Evolutionary conservation across 2,329 filamentous ascomycete species (phyloP).

Genomic region (Phialemoniopsis sp.): DNA sequence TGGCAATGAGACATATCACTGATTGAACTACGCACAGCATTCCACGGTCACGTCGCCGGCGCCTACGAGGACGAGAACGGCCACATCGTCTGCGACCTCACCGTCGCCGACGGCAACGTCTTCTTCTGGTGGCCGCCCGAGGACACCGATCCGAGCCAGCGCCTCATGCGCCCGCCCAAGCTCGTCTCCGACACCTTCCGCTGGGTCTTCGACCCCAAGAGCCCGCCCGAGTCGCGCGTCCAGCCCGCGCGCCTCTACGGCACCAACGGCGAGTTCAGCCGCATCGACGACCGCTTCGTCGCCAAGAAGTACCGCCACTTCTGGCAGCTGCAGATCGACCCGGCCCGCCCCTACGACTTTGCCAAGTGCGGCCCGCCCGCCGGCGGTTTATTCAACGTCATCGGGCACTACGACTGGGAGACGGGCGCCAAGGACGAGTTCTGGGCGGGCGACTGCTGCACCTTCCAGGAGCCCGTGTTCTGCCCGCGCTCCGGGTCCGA

Average conservation of each 20-base stretch:
- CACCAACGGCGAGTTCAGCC: conserved; percentile 44
- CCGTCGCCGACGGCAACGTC: conserved; percentile 37
- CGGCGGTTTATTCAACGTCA: conserved; percentile 38
- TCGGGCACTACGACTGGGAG: conserved; percentile 39
- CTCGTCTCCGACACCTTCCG: conserved; percentile 33
- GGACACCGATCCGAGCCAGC: conserved; percentile 12
- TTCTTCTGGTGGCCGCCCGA: conserved; percentile 39
- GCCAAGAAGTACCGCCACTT: conserved; percentile 39
- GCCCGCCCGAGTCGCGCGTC: conserved; percentile 28
- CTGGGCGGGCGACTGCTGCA: conserved; percentile 38
- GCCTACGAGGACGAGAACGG: conserved; percentile 43
- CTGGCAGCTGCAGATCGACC: conserved; percentile 36
- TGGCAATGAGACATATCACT: too few relatives aligned
- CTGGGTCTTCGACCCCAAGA: conserved; percentile 33
- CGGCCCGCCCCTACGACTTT: conserved; percentile 34
- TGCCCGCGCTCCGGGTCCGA: conserved; percentile 35
- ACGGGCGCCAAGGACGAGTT: conserved; percentile 33
- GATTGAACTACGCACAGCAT: conserved; percentile 17
- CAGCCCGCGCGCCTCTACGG: conserved; percentile 26
- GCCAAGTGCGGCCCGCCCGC: conserved; percentile 35
- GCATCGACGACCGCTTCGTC: conserved; percentile 42
- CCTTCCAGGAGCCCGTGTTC: conserved; percentile 51
- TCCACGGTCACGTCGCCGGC: conserved; percentile 42
- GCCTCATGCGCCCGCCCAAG: conserved; percentile 19
- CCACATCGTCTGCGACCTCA: conserved; percentile 38